phyloP scores from a whole-genome alignment of 2,329 filamentous ascomycete genomes.

The Ophiostoma quercus region DNA sequence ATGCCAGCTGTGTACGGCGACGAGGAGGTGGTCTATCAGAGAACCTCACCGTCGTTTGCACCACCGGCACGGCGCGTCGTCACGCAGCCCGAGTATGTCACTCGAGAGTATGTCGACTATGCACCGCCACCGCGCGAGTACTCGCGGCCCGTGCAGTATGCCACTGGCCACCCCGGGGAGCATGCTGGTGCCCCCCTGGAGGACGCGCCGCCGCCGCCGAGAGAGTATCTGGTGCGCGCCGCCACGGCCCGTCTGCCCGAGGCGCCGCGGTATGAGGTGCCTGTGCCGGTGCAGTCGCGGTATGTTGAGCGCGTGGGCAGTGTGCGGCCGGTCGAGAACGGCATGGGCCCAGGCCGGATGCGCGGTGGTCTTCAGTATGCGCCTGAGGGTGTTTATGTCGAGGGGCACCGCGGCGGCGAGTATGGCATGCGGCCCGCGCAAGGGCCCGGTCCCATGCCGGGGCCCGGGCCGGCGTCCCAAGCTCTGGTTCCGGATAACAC shows the following conservation, averaged over 20 bases:
- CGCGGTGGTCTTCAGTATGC: background rate
- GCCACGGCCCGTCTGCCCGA: conserved; percentile 50
- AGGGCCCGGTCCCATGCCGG: background rate
- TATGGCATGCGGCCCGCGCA: conserved; percentile 35
- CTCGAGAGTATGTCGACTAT: conserved; percentile 47
- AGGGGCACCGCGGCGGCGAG: conserved; percentile 29
- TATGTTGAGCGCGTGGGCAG: conserved; percentile 44
- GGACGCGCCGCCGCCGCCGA: conserved; percentile 43
- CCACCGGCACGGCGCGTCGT: conserved; percentile 49
- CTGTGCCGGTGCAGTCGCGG: conserved; percentile 21
- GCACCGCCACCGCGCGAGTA: conserved; percentile 53
- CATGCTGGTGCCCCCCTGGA: conserved; percentile 11
- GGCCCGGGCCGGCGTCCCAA: background rate
- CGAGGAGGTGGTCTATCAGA: conserved; percentile 46
- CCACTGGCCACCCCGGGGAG: background rate
- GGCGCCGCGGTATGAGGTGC: conserved; percentile 31
- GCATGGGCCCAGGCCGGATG: background rate
- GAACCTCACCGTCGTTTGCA: conserved; percentile 44
- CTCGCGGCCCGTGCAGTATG: conserved; percentile 42
- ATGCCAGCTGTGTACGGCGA: conserved; percentile 49
- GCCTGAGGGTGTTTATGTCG: background rate
- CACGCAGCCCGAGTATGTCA: conserved; percentile 56
- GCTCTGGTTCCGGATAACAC: conserved; percentile 27
- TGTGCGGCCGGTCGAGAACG: conserved; percentile 44
- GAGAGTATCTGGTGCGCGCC: conserved; percentile 48